Conservation (phyloP, 106 monocot genomes). For the Platanthera zijinensis region DNA sequence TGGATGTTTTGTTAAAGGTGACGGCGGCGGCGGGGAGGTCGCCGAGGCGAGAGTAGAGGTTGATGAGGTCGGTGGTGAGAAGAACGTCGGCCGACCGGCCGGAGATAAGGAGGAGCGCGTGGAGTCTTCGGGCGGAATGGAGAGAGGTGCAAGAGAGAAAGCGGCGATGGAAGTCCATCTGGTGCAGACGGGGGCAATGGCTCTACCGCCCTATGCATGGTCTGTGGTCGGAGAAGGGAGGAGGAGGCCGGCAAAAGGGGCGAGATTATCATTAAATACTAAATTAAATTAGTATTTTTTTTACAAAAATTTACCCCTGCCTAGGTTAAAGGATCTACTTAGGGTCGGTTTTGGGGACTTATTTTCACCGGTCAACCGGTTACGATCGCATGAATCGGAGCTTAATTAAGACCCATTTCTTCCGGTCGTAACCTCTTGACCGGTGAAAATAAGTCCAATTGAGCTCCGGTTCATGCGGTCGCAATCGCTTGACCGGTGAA, state of each 20-base stretch:
- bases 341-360: no score
- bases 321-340: no score
- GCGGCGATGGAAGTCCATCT: slow-evolving; percentile 27
- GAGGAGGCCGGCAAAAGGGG: neutral
- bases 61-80: slow-evolving; percentile 42
- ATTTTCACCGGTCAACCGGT: no score
- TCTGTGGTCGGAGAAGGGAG: neutral
- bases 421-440: no score
- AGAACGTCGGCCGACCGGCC: slow-evolving; percentile 23
- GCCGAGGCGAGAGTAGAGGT: slow-evolving; percentile 53
- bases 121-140: slow-evolving; percentile 22
- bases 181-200: neutral
- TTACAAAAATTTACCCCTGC: no score
- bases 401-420: no score
- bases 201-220: neutral
- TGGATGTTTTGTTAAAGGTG: slow-evolving; percentile 21
- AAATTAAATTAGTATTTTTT: no score
- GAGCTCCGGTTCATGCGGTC: no score
- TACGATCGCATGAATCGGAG: no score
- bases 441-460: no score
- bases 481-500: no score
- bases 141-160: slow-evolving; percentile 26
- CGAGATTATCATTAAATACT: no score
- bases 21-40: slow-evolving; percentile 30
- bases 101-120: slow-evolving; percentile 46